A percentile compares a stretch with the other conserved stretches of the same genome.
Conservation (phyloP, 2,329 filamentous ascomycete species). For the Diplodia intermedia region DNA sequence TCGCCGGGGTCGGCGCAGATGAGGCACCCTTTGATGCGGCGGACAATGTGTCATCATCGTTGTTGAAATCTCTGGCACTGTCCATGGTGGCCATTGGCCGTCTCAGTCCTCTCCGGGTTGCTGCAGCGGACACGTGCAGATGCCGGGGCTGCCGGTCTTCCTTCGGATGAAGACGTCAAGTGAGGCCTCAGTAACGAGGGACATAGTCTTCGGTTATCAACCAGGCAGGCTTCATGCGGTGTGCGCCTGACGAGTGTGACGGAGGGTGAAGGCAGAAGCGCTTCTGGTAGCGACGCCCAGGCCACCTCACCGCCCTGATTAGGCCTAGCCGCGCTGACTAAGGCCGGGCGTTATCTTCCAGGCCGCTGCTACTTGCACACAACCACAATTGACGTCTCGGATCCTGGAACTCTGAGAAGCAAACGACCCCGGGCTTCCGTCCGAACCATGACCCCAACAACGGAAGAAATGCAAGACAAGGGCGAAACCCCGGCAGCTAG, state of each 20-base stretch:
- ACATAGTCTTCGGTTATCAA: background rate
- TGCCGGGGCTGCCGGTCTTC: background rate
- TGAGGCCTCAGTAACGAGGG: background rate
- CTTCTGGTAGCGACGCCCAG: background rate
- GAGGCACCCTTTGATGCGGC: background rate
- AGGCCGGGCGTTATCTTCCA: background rate
- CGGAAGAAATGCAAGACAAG: background rate
- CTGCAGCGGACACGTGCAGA: background rate
- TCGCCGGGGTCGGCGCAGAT: background rate
- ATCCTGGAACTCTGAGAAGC: background rate
- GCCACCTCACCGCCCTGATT: background rate
- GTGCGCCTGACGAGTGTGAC: background rate
- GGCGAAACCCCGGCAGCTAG: background rate
- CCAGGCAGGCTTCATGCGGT: background rate
- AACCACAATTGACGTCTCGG: background rate
- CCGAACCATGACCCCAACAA: background rate
- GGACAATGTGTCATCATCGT: background rate
- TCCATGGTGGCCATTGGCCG: background rate
- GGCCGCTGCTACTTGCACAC: background rate
- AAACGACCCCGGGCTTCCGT: background rate
- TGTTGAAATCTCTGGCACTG: background rate
- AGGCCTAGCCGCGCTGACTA: background rate
- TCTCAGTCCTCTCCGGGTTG: background rate
- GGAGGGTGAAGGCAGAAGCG: constrained; percentile 12
- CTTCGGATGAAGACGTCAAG: background rate